Percentiles rank a stretch among this genome's conserved stretches.
Evolutionary conservation across 1,139 yeast genomes (phyloP).

Genomic region (Keqinozyma sinolaborantium): DNA sequence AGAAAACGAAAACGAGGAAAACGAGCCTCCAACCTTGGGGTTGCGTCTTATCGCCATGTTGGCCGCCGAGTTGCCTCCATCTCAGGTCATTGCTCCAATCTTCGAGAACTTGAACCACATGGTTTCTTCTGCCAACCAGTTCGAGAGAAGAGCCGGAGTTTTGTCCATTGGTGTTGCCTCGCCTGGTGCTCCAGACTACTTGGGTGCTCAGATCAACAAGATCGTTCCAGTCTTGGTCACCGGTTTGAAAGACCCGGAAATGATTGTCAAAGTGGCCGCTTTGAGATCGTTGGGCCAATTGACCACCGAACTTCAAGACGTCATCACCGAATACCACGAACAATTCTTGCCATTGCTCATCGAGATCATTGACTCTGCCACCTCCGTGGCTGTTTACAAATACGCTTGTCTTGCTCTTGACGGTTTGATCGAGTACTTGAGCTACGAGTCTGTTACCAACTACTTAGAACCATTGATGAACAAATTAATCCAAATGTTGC

Average conservation of each 20-base stretch:
- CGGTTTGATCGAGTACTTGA: slow-evolving; percentile 87
- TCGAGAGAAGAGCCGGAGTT: slow-evolving; percentile 86
- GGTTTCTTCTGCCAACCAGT: slow-evolving; percentile 60
- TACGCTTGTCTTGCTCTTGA: slow-evolving; percentile 91
- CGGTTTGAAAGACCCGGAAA: slow-evolving; percentile 78
- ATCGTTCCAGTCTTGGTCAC: slow-evolving; percentile 68
- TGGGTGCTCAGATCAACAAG: slow-evolving; percentile 70
- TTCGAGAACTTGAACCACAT: slow-evolving; percentile 64
- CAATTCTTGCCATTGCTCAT: slow-evolving; percentile 82
- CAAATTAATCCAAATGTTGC: slow-evolving; percentile 80
- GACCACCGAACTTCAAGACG: slow-evolving; percentile 81
- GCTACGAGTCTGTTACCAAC: slow-evolving; percentile 76
- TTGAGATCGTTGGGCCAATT: slow-evolving; percentile 75
- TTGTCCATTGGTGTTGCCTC: slow-evolving; percentile 80
- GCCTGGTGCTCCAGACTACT: slow-evolving; percentile 92
- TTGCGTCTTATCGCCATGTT: slow-evolving; percentile 76
- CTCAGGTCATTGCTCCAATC: slow-evolving; percentile 82
- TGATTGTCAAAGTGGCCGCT: slow-evolving; percentile 82
- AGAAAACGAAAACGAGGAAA: slow-evolving; percentile 91
- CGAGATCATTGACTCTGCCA: slow-evolving; percentile 80
- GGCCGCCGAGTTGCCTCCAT: slow-evolving; percentile 84
- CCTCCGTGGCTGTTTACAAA: slow-evolving; percentile 80
- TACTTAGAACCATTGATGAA: slow-evolving; percentile 89
- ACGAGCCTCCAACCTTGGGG: slow-evolving; percentile 73
- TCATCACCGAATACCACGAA: slow-evolving; percentile 79